Conservation (phyloP, 306 rosid genomes). For the Medicago lupulina region DNA sequence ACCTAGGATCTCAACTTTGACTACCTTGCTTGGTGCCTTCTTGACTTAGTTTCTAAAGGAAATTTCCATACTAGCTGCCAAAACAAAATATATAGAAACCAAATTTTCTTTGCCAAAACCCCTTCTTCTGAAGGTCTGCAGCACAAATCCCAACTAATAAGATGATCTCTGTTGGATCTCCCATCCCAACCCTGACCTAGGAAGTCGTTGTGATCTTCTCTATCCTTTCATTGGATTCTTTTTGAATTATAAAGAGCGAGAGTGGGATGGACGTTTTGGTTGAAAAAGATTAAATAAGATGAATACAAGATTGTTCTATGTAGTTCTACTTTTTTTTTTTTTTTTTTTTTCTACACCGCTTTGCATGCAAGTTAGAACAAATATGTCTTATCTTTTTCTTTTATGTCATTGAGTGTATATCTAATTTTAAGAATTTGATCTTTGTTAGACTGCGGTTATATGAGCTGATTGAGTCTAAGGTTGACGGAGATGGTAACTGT, state of each 20-base stretch:
- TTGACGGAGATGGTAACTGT: conserved; percentile 96
- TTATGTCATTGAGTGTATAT: conserved; percentile 2
- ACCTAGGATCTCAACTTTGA: too few species aligned
- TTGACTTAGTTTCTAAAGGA: conserved; percentile 24
- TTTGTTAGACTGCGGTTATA: conserved; percentile 78
- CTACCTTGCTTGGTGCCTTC: not conserved
- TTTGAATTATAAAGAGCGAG: not conserved
- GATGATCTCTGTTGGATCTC: conserved; percentile 11
- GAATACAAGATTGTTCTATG: conserved; percentile 23
- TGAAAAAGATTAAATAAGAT: conserved; percentile 20
- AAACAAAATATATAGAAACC: conserved; percentile 6
- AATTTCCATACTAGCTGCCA: conserved; percentile 18
- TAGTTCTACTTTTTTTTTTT: conserved; percentile 27
- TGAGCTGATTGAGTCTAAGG: conserved; percentile 82
- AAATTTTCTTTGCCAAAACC: not conserved
- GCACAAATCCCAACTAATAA: conserved; percentile 7
- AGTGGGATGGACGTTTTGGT: too few species aligned
- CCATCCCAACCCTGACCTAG: not conserved
- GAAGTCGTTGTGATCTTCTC: conserved; percentile 19
- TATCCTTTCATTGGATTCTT: conserved; percentile 15
- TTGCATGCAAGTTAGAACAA: conserved; percentile 16
- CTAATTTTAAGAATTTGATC: conserved; percentile 45
- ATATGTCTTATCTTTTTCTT: conserved; percentile 16
- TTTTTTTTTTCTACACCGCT: not conserved
- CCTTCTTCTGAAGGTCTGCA: conserved; percentile 20